These are phyloP conservation scores for Lentinula sp. DNA, from an alignment of 768 basidiomycete species.

Conservation along the genomic window DNA sequence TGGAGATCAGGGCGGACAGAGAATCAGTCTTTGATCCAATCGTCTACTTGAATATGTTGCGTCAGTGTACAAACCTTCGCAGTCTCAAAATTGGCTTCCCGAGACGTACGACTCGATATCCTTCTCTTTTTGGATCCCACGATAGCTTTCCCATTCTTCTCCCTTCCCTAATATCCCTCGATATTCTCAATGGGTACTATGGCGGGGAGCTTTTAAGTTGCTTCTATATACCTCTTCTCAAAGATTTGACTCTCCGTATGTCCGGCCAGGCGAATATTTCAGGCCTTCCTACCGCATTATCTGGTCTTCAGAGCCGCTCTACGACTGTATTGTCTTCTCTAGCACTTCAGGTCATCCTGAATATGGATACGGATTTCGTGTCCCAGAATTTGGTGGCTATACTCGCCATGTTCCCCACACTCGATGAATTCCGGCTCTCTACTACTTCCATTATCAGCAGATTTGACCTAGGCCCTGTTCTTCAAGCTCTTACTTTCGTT, in stretches of 20 bases:
- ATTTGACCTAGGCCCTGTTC: background rate
- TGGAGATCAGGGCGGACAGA: background rate
- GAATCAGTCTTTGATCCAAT: background rate
- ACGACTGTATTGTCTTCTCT: background rate
- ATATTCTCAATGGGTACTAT: background rate
- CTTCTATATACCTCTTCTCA: background rate
- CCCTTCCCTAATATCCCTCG: background rate
- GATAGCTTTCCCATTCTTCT: too few relatives aligned
- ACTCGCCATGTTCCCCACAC: too few relatives aligned
- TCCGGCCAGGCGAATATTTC: background rate
- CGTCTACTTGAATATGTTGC: background rate
- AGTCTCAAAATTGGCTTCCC: background rate
- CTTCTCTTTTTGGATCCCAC: too few relatives aligned
- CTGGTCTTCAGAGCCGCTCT: background rate
- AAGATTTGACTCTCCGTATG: background rate
- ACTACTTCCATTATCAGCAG: background rate
- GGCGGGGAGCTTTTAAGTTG: background rate
- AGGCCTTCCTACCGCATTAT: background rate
- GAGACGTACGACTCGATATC: background rate
- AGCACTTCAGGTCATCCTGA: background rate
- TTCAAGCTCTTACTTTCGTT: too few relatives aligned
- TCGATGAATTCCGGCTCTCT: too few relatives aligned
- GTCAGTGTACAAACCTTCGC: background rate
- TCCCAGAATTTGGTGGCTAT: too few relatives aligned
- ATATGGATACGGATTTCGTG: background rate